Evolutionary conservation across 1,284 basidiomycete genomes (phyloP).

Genomic region (Vanrija sp.): DNA sequence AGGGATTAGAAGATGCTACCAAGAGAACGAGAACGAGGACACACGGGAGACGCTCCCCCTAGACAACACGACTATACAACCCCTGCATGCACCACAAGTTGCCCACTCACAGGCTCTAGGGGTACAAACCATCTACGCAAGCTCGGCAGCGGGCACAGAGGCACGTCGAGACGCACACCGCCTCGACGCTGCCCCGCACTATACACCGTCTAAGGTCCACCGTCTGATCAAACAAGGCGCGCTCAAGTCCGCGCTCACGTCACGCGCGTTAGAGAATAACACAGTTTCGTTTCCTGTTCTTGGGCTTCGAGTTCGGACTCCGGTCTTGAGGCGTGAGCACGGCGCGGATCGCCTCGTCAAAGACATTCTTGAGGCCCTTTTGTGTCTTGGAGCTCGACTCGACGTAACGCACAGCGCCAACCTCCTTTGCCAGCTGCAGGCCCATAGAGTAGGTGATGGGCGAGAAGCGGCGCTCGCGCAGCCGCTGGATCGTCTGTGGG

Average conservation of each 20-base stretch:
- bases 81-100: constrained; percentile 8
- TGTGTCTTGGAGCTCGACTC: constrained; percentile 91
- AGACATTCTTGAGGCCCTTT: constrained; percentile 63
- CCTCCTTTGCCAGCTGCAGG: constrained; percentile 64
- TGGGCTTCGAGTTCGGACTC: constrained; percentile 8
- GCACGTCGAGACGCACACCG: not conserved
- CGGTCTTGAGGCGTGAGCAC: constrained; percentile 48
- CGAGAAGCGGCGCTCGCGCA: constrained; percentile 89
- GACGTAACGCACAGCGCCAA: constrained; percentile 91
- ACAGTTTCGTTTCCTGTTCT: constrained; percentile 47
- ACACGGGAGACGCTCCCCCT: not conserved
- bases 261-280: constrained; percentile 35
- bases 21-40: not conserved
- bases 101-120: not conserved
- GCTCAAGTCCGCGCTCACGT: not conserved
- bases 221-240: not conserved
- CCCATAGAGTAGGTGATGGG: constrained; percentile 65
- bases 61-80: constrained; percentile 11
- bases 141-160: not conserved
- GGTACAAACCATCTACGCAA: not conserved
- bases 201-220: not conserved
- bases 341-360: constrained; percentile 89
- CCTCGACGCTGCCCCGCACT: not conserved
- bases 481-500: constrained; percentile 80
- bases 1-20: not conserved